These are phyloP conservation scores for Bipolaris sorokiniana DNA, from an alignment of 2,329 filamentous ascomycete species.

Conservation along the genomic window DNA sequence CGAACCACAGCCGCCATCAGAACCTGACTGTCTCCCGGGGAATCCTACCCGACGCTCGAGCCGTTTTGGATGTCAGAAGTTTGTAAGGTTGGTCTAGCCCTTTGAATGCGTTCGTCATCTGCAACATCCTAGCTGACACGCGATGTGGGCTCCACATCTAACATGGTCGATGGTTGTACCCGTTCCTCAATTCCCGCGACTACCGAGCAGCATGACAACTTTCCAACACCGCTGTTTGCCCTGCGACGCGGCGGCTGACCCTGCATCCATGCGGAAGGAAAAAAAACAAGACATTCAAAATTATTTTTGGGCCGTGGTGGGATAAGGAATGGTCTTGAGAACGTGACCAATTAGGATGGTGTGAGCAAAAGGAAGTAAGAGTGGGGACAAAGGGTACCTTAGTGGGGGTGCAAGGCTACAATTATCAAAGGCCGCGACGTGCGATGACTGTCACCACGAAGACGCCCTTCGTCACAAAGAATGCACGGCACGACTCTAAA, in stretches of 20 bases:
- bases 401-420: conserved; percentile 20
- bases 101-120: conserved; percentile 26
- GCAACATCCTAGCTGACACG: conserved; percentile 39
- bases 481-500: conserved; percentile 25
- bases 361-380: conserved; percentile 18
- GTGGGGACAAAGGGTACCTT: conserved; percentile 26
- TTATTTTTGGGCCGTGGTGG: background rate
- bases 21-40: conserved; percentile 36
- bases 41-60: conserved; percentile 37
- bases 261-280: background rate
- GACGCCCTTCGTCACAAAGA: conserved; percentile 11
- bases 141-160: conserved; percentile 33
- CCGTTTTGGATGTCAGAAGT: conserved; percentile 35
- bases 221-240: conserved; percentile 9
- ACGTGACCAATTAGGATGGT: background rate
- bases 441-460: conserved; percentile 10
- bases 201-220: conserved; percentile 28
- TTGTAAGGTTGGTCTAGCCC: conserved; percentile 32
- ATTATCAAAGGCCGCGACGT: conserved; percentile 17
- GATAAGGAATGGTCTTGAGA: background rate
- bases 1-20: conserved; percentile 33
- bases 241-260: background rate
- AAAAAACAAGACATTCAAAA: background rate
- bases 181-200: conserved; percentile 32
- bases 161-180: conserved; percentile 28